Conservation (phyloP, 2,329 filamentous ascomycete species). For the Talaromyces sp. region DNA sequence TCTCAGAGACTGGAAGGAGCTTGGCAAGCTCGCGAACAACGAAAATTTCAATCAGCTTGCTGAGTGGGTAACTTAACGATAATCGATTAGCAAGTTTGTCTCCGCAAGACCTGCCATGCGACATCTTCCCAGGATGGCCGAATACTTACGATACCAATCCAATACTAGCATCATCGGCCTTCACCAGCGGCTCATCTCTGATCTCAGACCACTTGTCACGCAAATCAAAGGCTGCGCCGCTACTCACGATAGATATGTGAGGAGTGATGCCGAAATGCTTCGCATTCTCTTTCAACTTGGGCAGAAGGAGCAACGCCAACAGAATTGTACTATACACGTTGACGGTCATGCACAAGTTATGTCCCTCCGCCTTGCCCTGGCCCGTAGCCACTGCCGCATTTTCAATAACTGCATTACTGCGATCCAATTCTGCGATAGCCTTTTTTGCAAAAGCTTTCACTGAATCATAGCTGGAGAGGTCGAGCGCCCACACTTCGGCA, state of each 20-base stretch:
- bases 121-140: background rate
- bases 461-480: conserved; percentile 39
- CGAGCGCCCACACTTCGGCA: conserved; percentile 51
- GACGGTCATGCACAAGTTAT: conserved; percentile 24
- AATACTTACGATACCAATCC: conserved; percentile 22
- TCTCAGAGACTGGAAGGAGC: conserved; percentile 25
- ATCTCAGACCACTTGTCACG: conserved; percentile 24
- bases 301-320: conserved; percentile 26
- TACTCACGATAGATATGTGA: conserved; percentile 25
- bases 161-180: conserved; percentile 20
- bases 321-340: conserved; percentile 33
- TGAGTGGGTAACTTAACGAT: conserved; percentile 31
- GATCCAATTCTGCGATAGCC: conserved; percentile 20
- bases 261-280: conserved; percentile 24
- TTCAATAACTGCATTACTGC: conserved; percentile 24
- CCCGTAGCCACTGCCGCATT: conserved; percentile 21
- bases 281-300: conserved; percentile 27
- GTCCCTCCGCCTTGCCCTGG: conserved; percentile 25
- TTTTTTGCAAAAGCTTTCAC: conserved; percentile 19
- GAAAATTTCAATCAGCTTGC: conserved; percentile 37
- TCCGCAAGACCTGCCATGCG: background rate
- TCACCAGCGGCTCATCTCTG: conserved; percentile 25
- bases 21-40: conserved; percentile 32
- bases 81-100: background rate
- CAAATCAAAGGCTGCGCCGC: conserved; percentile 22